These are phyloP conservation scores for Suillus occidentalis DNA, from an alignment of 768 basidiomycete species.

Conservation along the genomic window DNA sequence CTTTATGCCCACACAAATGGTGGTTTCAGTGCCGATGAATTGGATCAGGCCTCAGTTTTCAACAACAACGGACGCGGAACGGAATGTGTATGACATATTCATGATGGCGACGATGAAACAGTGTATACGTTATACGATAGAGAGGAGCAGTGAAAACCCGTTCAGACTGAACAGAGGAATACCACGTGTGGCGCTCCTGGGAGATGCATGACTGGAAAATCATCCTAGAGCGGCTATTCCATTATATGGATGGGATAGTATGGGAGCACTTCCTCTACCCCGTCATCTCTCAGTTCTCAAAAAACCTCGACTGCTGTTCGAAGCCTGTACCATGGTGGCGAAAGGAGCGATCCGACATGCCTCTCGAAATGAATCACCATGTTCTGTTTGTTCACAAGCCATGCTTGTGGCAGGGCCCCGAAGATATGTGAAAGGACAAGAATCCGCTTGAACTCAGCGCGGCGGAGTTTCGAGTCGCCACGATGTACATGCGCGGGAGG, in stretches of 20 bases:
- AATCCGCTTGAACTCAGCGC: conserved; percentile 26
- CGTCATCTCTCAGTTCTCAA: conserved; percentile 35
- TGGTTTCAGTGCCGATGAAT: conserved; percentile 25
- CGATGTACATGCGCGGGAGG: conserved; percentile 25
- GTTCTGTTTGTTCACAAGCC: conserved; percentile 37
- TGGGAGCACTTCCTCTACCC: conserved; percentile 43
- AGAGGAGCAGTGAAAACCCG: neutral
- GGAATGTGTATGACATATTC: conserved; percentile 36
- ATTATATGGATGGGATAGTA: conserved; percentile 34
- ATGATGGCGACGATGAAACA: conserved; percentile 42
- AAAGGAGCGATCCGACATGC: conserved; percentile 21
- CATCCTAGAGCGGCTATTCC: conserved; percentile 39
- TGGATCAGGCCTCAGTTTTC: conserved; percentile 46
- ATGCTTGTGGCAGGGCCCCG: conserved; percentile 33
- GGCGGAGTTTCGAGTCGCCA: conserved; percentile 21
- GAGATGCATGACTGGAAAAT: conserved; percentile 37
- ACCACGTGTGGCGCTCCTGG: conserved; percentile 45
- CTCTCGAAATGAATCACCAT: conserved; percentile 42
- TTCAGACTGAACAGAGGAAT: conserved; percentile 38
- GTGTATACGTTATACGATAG: conserved; percentile 37
- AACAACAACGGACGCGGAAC: conserved; percentile 43
- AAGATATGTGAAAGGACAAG: conserved; percentile 27
- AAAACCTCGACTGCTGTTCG: conserved; percentile 39
- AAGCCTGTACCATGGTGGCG: conserved; percentile 25
- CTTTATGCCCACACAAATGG: conserved; percentile 20